Evolutionary conservation across 169 alveolate genomes (phyloP).

Genomic region (Cyclospora cayetanensis): DNA sequence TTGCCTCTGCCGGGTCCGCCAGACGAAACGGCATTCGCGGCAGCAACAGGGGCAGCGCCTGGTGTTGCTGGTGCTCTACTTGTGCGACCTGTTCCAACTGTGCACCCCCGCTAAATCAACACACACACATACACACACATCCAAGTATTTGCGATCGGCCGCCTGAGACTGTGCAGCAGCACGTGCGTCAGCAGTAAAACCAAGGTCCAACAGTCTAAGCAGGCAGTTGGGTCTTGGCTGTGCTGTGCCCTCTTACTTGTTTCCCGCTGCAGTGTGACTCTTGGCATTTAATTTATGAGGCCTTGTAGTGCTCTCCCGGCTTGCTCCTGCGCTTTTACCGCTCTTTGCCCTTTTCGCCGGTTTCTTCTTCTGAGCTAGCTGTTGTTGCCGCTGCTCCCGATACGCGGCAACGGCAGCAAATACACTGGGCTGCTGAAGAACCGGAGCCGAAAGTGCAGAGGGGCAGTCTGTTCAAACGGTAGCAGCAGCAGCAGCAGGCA

Average conservation of each 20-base stretch:
- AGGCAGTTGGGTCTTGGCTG: too few species aligned
- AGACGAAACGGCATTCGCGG: conserved; percentile 15
- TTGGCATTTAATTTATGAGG: too few species aligned
- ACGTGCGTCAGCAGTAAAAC: not conserved
- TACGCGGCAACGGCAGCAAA: conserved; percentile 25
- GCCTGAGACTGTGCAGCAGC: not conserved
- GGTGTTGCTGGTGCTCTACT: conserved; percentile 39
- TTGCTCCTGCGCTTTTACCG: not conserved
- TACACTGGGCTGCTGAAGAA: conserved; percentile 42
- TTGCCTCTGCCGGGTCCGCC: conserved; percentile 41
- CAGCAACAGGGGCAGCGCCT: conserved; percentile 20
- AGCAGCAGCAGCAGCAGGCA: conserved; percentile 8
- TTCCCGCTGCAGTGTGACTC: not conserved
- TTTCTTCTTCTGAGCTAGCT: conserved; percentile 2
- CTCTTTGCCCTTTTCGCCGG: not conserved
- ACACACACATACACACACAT: not conserved
- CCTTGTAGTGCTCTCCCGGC: not conserved
- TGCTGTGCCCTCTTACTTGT: not conserved
- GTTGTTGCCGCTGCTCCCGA: conserved; percentile 28
- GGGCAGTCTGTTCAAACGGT: conserved; percentile 14
- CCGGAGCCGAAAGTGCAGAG: conserved; percentile 12
- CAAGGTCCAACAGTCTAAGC: not conserved
- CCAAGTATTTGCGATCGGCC: too few species aligned
- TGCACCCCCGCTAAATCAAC: too few species aligned
- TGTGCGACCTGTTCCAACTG: not conserved